phyloP scores from a whole-genome alignment of 345 rosid species.

The Acer saccharum region DNA sequence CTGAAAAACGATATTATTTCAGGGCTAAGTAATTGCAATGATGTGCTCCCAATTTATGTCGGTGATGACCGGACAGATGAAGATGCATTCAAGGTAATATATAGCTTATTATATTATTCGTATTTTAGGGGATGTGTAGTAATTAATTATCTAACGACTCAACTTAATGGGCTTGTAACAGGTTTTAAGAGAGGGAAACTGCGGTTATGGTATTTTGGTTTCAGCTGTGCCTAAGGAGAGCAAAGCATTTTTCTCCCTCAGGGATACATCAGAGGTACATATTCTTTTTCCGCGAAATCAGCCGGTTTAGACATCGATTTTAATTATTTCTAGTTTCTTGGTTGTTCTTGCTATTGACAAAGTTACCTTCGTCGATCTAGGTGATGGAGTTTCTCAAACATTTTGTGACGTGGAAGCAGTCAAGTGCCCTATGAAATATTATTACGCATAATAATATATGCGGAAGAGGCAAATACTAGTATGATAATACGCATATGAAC shows the following conservation, averaged over 20 bases:
- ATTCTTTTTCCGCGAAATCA: background rate
- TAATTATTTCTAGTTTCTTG: background rate
- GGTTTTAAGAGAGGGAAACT: constrained; percentile 77
- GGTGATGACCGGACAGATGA: constrained; percentile 98
- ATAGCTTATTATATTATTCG: background rate
- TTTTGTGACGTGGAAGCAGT: constrained; percentile 71
- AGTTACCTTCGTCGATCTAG: constrained; percentile 33
- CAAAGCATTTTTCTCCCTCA: constrained; percentile 78
- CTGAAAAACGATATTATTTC: constrained; percentile 1
- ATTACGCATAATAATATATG: constrained; percentile 5
- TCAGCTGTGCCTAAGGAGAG: constrained; percentile 80
- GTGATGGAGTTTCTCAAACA: constrained; percentile 88
- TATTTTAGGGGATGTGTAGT: background rate
- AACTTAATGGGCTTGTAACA: constrained; percentile 25
- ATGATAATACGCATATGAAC: too few relatives aligned
- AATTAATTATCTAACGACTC: background rate
- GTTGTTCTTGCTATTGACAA: background rate
- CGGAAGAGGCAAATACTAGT: constrained; percentile 3
- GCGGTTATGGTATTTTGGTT: constrained; percentile 83
- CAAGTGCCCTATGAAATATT: constrained; percentile 35
- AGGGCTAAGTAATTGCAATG: constrained; percentile 72
- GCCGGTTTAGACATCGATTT: too few relatives aligned
- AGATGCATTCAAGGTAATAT: constrained; percentile 86
- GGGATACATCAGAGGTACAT: constrained; percentile 82
- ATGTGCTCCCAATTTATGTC: constrained; percentile 91